Percentiles rank a stretch among this genome's conserved stretches.
Evolutionary conservation across 1,139 yeast species (phyloP).

Genomic region (Lodderomyces oxycetoniae): DNA sequence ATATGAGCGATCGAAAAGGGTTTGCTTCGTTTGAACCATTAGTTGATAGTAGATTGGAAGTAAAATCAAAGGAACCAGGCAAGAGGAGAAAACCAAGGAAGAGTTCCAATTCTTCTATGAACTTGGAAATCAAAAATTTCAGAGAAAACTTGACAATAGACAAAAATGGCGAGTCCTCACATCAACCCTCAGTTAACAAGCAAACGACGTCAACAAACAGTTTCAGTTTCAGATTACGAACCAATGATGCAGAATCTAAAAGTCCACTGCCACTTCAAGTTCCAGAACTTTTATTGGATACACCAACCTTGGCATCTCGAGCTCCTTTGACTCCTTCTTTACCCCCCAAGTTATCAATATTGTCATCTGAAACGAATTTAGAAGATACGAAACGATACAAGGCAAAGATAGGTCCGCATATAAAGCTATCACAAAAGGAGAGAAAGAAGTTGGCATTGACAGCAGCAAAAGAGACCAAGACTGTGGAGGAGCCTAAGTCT

Average conservation of each 20-base stretch:
- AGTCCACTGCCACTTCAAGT: no score
- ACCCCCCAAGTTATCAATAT: no score
- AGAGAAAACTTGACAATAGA: slow-evolving; percentile 13
- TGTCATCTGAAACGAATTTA: no score
- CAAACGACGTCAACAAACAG: no score
- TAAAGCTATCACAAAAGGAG: slow-evolving; percentile 49
- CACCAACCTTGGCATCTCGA: no score
- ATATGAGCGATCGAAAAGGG: slow-evolving; percentile 45
- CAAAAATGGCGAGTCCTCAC: not conserved
- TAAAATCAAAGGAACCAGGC: slow-evolving; percentile 15
- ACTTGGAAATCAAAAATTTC: slow-evolving; percentile 21
- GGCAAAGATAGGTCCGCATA: slow-evolving; percentile 32
- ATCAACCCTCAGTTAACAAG: no score
- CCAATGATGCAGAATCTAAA: no score
- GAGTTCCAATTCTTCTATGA: slow-evolving; percentile 18
- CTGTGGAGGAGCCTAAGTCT: not conserved
- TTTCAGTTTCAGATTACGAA: no score
- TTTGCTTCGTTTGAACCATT: slow-evolving; percentile 43
- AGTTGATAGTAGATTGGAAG: slow-evolving; percentile 35
- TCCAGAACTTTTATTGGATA: no score
- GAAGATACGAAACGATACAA: slow-evolving; percentile 17
- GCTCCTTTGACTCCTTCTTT: no score
- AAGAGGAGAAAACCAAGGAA: slow-evolving; percentile 27
- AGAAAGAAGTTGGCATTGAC: slow-evolving; percentile 29
- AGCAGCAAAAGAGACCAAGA: not conserved